A percentile compares a stretch with the other conserved stretches of the same genome.
These are phyloP conservation scores for Phalaenopsis aphrodite DNA, from an alignment of 106 monocot genomes.

Conservation along the genomic window DNA sequence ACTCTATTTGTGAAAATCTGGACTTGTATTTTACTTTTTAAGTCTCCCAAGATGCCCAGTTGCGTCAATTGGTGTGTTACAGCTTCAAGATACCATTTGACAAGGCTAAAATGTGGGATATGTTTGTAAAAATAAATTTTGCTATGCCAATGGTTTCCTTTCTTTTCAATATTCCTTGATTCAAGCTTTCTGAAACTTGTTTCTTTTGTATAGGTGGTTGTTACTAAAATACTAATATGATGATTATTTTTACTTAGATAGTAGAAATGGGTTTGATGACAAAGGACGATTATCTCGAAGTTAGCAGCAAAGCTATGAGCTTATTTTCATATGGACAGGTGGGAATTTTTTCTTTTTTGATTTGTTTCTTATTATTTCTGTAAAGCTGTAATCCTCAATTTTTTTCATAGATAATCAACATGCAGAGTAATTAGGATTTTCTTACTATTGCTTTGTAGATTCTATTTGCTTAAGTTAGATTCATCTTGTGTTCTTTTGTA, in stretches of 20 bases:
- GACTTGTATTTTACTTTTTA: not conserved
- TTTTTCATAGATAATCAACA: not conserved
- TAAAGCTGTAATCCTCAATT: not conserved
- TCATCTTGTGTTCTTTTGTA: not conserved
- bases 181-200: not conserved
- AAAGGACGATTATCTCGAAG: conserved; percentile 78
- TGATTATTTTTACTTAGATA: conserved; percentile 43
- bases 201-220: not conserved
- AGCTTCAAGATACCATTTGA: not conserved
- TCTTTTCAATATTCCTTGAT: not conserved
- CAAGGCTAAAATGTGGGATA: not conserved
- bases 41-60: not conserved
- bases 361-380: not conserved
- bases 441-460: not conserved
- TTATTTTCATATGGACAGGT: conserved; percentile 98
- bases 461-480: not conserved
- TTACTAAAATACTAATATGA: not conserved
- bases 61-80: not conserved
- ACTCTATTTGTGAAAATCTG: not conserved
- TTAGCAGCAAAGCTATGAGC: conserved; percentile 72
- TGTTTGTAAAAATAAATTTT: no score
- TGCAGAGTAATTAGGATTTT: not conserved
- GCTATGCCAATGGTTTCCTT: not conserved
- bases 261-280: conserved; percentile 81
- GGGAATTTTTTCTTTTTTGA: not conserved